phyloP scores from a whole-genome alignment of 164 flowering plant genomes.

The Macadamia tetraphylla region DNA sequence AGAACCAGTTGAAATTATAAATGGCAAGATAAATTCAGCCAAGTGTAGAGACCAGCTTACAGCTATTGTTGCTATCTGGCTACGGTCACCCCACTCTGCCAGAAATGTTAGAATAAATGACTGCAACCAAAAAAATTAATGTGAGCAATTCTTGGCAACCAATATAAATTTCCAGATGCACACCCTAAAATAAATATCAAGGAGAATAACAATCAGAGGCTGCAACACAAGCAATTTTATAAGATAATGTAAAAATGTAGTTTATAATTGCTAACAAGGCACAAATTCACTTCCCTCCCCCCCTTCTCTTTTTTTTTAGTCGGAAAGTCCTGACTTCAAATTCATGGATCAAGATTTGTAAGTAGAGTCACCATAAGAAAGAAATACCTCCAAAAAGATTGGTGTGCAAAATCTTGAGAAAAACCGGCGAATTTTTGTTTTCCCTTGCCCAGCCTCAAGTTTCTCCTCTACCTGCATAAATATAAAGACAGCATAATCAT shows the following conservation, averaged over 20 bases:
- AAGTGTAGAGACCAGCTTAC: constrained; percentile 41
- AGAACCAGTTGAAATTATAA: too few relatives aligned
- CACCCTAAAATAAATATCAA: neutral
- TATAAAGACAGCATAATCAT: neutral
- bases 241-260: neutral
- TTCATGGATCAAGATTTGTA: too few relatives aligned
- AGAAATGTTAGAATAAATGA: constrained; percentile 87
- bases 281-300: too few relatives aligned
- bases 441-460: constrained; percentile 87
- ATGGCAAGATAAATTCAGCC: neutral
- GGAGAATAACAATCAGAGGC: neutral
- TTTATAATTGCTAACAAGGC: neutral
- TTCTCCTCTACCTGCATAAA: constrained; percentile 85
- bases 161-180: neutral
- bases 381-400: constrained; percentile 81
- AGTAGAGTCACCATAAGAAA: neutral
- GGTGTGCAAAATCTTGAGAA: constrained; percentile 95
- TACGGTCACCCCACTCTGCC: constrained; percentile 99
- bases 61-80: constrained; percentile 99
- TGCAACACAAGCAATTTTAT: too few relatives aligned
- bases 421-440: constrained; percentile 69
- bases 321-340: too few relatives aligned
- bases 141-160: neutral
- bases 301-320: too few relatives aligned
- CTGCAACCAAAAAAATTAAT: constrained; percentile 39